Base-by-base conservation (phyloP, 768 basidiomycete species). In the Tricholoma flavovirens region DNA sequence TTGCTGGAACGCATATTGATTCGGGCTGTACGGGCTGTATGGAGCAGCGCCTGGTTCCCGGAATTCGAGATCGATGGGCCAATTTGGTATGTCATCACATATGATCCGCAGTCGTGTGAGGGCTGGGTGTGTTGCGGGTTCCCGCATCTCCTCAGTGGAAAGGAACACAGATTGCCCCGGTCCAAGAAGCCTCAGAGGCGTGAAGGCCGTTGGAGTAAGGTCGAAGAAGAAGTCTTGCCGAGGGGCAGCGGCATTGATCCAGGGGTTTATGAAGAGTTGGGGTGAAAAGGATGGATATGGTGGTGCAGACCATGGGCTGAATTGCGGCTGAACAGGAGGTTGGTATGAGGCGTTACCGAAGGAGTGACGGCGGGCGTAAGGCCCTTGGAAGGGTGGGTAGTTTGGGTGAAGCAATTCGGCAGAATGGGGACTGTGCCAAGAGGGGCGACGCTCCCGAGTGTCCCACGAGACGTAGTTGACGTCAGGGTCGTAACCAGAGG, bases 71-170 rank as follows among this genome's bases (percentile, higher is more conserved):
- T 80, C 76, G 52, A 87, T 74, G 12, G 83, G 80, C 85, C 86
- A 88, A n/a, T 77, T 62, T 0, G 83, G 81, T 49, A 85, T 73
- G 14, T 63, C 59, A 51, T 87, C 83, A 62, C 79, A 82, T 0
- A 75, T 63, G 62, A 89, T 82, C n/a, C 77, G 75, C 61, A 88
- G 75, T 33, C 71, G 74, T 9, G 75, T 77, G 49, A 82, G 66
- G 0, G 77, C 67, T 0, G 87, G 87, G 60, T 80, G 72, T 8
- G 83, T 83, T 15, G 83, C 86, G 3, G 76, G 71, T 65, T 83
- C 73, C 1, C 55, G 56, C 9, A 86, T 71, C 29, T 84, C 78
- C 1, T 80, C 78, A 0, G 60, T 51, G 0, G 77, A 64, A 2
- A 88, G 63, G 0, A 72, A 48, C 12, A 58, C 58, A 3, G 71